phyloP scores from a whole-genome alignment of 1,139 yeast genomes.

The Lodderomyces beijingensis region DNA sequence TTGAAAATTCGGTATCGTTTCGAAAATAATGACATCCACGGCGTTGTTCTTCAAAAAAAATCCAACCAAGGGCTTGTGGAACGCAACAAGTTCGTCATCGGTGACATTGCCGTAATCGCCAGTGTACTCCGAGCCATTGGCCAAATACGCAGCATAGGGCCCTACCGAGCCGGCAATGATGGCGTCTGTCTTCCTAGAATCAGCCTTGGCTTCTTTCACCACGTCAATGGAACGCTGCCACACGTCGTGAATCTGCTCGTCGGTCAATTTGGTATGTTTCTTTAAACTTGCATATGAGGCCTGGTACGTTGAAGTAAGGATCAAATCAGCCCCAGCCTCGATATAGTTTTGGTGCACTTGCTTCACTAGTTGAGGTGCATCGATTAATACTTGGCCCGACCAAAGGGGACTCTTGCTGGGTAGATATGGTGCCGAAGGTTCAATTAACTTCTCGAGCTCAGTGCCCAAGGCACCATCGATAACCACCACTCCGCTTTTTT shows the following conservation, averaged over 20 bases:
- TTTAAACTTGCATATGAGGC: conserved; percentile 41
- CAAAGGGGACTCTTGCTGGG: conserved; percentile 41
- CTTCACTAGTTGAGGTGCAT: conserved; percentile 43
- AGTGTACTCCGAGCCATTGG: conserved; percentile 65
- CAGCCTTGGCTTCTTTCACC: conserved; percentile 25
- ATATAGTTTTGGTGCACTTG: conserved; percentile 51
- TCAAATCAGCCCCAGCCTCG: conserved; percentile 51
- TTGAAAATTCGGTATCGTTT: conserved; percentile 55
- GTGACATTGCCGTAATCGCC: conserved; percentile 48
- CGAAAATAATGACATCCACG: conserved; percentile 57
- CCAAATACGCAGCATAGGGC: conserved; percentile 65
- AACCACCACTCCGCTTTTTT: conserved; percentile 10
- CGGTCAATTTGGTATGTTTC: conserved; percentile 25
- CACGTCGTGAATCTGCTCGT: conserved; percentile 20
- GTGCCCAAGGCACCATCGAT: conserved; percentile 34
- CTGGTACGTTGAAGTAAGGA: conserved; percentile 63
- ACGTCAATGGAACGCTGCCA: conserved; percentile 32
- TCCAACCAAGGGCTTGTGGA: conserved; percentile 47
- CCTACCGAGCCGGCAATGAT: conserved; percentile 61
- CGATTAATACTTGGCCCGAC: conserved; percentile 55
- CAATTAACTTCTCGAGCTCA: conserved; percentile 19
- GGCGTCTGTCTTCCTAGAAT: conserved; percentile 11
- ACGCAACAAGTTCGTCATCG: conserved; percentile 29
- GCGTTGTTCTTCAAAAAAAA: conserved; percentile 29
- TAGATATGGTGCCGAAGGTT: conserved; percentile 11